Conservation (phyloP, 169 alveolate species). For the Plasmodium vinckei region DNA sequence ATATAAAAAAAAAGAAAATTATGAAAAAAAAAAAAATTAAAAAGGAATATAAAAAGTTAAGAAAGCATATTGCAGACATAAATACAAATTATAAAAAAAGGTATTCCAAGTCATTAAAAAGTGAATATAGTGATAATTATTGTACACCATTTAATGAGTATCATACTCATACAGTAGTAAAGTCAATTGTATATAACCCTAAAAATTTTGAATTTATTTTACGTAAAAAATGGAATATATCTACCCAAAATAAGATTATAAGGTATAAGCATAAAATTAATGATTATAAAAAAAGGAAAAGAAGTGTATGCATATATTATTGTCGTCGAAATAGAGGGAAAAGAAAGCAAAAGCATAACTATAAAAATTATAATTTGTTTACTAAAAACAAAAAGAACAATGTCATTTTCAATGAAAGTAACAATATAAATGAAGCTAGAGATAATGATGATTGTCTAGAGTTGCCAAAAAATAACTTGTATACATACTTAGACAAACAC, state of each 20-base stretch:
- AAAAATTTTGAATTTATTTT: conserved; percentile 4
- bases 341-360: neutral
- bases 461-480: neutral
- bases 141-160: neutral
- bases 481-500: conserved; percentile 8
- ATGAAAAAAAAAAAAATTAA: conserved; percentile 17
- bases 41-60: conserved; percentile 20
- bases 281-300: neutral
- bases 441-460: neutral
- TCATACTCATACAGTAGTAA: neutral
- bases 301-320: neutral
- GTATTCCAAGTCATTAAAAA: neutral
- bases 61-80: conserved; percentile 24
- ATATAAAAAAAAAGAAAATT: conserved; percentile 13
- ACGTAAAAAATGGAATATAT: neutral
- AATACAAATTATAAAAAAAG: conserved; percentile 7
- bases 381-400: neutral
- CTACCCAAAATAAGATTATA: neutral
- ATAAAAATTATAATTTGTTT: neutral
- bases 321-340: neutral
- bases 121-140: neutral
- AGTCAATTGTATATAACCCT: neutral
- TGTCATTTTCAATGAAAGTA: neutral
- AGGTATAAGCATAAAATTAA: neutral
- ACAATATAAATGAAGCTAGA: neutral